Percentiles rank a stretch among this genome's conserved stretches.
Evolutionary conservation across 495 filamentous ascomycete genomes (phyloP).

Genomic region (Hypoxylon rickii): DNA sequence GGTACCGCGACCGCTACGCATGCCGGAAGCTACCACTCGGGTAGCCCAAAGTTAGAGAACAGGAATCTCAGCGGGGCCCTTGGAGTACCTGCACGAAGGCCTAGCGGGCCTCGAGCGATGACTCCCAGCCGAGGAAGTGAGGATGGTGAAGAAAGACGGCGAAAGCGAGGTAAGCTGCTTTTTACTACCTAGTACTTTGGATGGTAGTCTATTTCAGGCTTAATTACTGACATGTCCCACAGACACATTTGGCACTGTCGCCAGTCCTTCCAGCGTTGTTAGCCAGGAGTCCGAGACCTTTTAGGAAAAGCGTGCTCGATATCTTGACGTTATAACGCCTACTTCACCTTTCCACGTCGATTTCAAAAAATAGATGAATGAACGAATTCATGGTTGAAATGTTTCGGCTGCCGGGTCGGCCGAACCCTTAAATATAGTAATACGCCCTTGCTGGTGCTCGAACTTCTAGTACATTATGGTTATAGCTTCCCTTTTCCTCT

Average conservation of each 20-base stretch:
- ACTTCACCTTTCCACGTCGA: constrained; percentile 35
- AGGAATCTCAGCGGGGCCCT: constrained; percentile 51
- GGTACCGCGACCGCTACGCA: constrained; percentile 50
- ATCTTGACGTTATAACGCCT: constrained; percentile 31
- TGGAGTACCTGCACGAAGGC: constrained; percentile 47
- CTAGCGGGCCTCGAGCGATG: constrained; percentile 59
- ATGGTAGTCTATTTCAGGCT: constrained; percentile 7
- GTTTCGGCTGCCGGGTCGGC: constrained; percentile 31
- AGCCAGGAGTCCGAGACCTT: constrained; percentile 59
- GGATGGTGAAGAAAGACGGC: constrained; percentile 48
- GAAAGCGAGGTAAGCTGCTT: constrained; percentile 54
- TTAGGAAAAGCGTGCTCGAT: constrained; percentile 40
- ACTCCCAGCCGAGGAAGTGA: constrained; percentile 48
- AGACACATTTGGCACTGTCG: constrained; percentile 61
- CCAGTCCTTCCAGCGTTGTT: constrained; percentile 40
- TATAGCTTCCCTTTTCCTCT: constrained; percentile 3
- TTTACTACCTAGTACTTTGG: background rate
- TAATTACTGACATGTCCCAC: background rate
- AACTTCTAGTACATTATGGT: constrained; percentile 12
- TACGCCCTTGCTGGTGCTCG: constrained; percentile 16
- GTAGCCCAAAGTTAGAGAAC: constrained; percentile 52
- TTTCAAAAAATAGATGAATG: constrained; percentile 27
- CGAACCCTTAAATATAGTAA: constrained; percentile 32
- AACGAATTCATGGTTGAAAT: constrained; percentile 21
- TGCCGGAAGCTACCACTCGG: constrained; percentile 45